Evolutionary conservation across 768 basidiomycete species (phyloP), one percentile per base, ranked within the genome.

Genomic region (Strobilomyces confusus): DNA sequence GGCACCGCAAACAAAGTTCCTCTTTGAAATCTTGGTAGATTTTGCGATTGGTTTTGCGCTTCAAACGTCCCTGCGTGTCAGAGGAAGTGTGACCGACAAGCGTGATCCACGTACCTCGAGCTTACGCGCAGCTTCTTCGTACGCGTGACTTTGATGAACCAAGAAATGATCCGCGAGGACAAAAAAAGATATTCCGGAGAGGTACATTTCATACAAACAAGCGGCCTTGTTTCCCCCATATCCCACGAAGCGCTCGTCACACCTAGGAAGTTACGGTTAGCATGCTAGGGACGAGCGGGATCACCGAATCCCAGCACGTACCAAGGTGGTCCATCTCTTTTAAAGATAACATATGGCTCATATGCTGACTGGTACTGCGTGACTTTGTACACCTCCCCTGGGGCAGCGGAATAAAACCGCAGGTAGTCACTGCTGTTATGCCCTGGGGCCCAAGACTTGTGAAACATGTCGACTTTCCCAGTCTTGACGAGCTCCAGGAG

Each of bases 141-240:
- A 93, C 19, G 74, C 69, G 62, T 93, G 92, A 57, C 83, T 89
- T 73, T 92, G 91, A 67, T 94, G 92, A 45, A 93, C 82, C 55
- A 95, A 75, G 63, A 94, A 95, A 68, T 95, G 90, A 67, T 94
- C 90, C 12, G 86, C 75, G 13, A 94, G 78, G 25, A 95, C 89
- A 64, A 86, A 90, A 69, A 83, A 93, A 22, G 84, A 84, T 36
- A 92, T 80, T 3, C 92, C 92, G 13, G 89, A 84, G 8, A 95
- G 74, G 71, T 91, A 92, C 82, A 95, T 89, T 67, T 92, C 92
- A 65, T 87, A 93, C 34, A 93, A 76, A 64, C 92, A 94, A 11
- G 93, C 92, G 2, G 92, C 92, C 68, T 95, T 95, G 75, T 95
- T 95, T 2, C 84, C 90, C 5, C 92, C 92, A 66, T 94, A 94